Conservation (phyloP, 2,329 filamentous ascomycete genomes). For the Ophiosphaerella korrae region DNA sequence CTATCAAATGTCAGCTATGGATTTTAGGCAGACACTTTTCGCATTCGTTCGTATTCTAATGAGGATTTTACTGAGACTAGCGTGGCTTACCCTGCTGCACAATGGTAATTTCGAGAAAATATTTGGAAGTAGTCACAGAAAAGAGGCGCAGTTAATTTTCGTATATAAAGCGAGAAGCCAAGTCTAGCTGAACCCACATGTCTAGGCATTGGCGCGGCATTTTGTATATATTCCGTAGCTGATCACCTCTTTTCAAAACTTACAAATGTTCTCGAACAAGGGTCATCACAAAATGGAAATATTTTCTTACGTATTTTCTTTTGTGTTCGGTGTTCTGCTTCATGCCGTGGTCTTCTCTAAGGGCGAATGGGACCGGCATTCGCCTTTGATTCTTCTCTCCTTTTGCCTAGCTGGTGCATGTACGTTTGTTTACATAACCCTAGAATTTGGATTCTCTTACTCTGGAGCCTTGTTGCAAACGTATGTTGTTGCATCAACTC, state of each 20-base stretch:
- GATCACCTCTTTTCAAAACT: background rate
- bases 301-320: background rate
- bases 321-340: conserved; percentile 5
- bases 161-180: background rate
- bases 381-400: background rate
- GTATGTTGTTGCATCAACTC: background rate
- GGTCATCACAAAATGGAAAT: background rate
- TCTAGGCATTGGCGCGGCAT: background rate
- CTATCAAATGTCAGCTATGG: too few relatives aligned
- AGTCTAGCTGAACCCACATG: background rate
- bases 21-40: too few relatives aligned
- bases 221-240: background rate
- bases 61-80: too few relatives aligned
- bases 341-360: conserved; percentile 6
- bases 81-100: too few relatives aligned
- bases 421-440: background rate
- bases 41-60: too few relatives aligned
- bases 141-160: too few relatives aligned
- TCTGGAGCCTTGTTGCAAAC: background rate
- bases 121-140: too few relatives aligned
- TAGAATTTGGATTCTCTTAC: background rate
- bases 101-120: too few relatives aligned
- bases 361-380: conserved; percentile 12
- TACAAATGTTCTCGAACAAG: too few relatives aligned
- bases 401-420: background rate